phyloP scores from a whole-genome alignment of 108 stramenopile species.

The Fragilariopsis cylindrus region DNA sequence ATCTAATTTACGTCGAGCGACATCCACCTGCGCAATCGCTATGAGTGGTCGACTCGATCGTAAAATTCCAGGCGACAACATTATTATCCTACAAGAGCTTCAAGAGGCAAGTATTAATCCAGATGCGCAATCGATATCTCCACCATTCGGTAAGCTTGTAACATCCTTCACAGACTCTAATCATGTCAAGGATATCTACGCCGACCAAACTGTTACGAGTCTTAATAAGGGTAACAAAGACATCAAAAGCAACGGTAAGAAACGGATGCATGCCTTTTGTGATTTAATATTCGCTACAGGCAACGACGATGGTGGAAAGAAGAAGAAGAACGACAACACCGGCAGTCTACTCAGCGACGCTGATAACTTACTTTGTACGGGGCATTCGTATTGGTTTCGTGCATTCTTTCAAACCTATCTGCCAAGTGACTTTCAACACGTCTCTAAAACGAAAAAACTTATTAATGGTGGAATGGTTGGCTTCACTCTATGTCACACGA shows the following conservation, averaged over 20 bases:
- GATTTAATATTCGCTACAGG: conserved; percentile 56
- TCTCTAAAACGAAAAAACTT: conserved; percentile 82
- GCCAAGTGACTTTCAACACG: conserved; percentile 61
- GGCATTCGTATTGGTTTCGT: conserved; percentile 90
- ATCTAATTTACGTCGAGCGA: conserved; percentile 82
- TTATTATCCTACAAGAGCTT: conserved; percentile 66
- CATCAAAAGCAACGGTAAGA: conserved; percentile 61
- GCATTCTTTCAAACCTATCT: conserved; percentile 82
- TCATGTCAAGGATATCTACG: conserved; percentile 44
- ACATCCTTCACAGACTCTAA: conserved; percentile 72
- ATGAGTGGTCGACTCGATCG: conserved; percentile 62
- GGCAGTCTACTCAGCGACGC: neutral
- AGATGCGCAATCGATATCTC: conserved; percentile 84
- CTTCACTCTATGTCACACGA: conserved; percentile 52
- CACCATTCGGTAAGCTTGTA: conserved; percentile 43
- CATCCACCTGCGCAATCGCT: conserved; percentile 78
- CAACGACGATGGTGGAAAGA: conserved; percentile 23
- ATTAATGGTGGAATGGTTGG: conserved; percentile 83
- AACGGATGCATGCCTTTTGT: conserved; percentile 77
- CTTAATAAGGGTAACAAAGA: conserved; percentile 84
- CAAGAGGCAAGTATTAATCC: conserved; percentile 90
- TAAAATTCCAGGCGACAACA: conserved; percentile 42
- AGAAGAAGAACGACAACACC: neutral
- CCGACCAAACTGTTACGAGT: conserved; percentile 56
- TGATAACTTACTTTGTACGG: conserved; percentile 61